Evolutionary conservation across 1,139 yeast species (phyloP), one percentile per base, ranked within the genome.

Genomic region (Meyerozyma guilliermondii): DNA sequence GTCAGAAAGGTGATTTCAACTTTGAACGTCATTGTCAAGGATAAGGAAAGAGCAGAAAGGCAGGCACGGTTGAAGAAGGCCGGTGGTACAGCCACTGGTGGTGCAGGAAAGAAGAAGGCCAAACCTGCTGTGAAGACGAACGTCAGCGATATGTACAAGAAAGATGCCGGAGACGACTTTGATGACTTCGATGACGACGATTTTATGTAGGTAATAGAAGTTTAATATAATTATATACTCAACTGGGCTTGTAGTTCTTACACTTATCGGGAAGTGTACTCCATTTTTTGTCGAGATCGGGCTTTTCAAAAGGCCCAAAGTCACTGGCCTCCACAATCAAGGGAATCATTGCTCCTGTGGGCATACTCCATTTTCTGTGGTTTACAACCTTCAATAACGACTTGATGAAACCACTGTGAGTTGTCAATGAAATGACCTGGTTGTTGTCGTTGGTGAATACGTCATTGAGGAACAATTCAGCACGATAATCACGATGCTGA

Each of bases 91-190:
- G 81, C 92, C 35, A 84, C 94, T 38, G 95, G 94, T 58, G 95
- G 97, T 61, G 92, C 95, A 27, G 97, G 96, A 59, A 88, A 87
- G 76, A 87, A 88, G 81, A 89, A 91, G 79, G 91, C 83, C 50
- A 89, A 88, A 73, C 75, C 78, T 26, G 79, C 80, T 27, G 81
- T 75, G 27, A 87, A 87, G 54, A 80, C 91, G 41, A 83, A 86
- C 60, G 78, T 84, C 54, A 85, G 85, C 47, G 83, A 85, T 46
- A 81, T 83, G 5, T 81, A 81, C 61, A 87, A 87, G 76, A 84
- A 86, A 68, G 95, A 83, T 54, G 80, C 80, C 46, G 61, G 51
- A 35, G 78, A 77, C 42, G 68, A 71, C 59, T 74, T 65, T 59
- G 79, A 76, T 54, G 83, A 82, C 50, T 68, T 74, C 48, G 80